These are phyloP conservation scores for Fusarium keratoplasticum DNA, from an alignment of 2,329 filamentous ascomycete species.

Conservation along the genomic window DNA sequence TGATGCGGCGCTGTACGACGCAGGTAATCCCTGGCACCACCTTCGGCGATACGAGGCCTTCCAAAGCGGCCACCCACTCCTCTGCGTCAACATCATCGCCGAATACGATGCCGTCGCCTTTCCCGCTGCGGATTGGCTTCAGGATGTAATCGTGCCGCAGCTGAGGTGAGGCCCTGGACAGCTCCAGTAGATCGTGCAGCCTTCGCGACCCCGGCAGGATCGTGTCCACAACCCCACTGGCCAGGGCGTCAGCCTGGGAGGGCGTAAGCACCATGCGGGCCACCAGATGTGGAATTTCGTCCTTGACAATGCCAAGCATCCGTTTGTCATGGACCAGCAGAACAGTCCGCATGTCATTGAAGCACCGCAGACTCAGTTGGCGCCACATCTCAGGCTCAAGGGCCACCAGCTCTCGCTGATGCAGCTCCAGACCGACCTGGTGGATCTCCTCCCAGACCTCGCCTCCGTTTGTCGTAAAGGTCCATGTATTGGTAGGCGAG, in stretches of 20 bases:
- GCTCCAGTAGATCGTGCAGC: slow-evolving; percentile 35
- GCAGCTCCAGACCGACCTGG: slow-evolving; percentile 54
- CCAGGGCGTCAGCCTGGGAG: slow-evolving; percentile 42
- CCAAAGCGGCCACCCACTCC: slow-evolving; percentile 46
- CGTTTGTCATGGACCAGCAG: slow-evolving; percentile 57
- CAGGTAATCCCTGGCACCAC: slow-evolving; percentile 21
- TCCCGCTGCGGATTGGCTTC: slow-evolving; percentile 54
- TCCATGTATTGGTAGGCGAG: background rate
- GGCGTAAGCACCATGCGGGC: slow-evolving; percentile 41
- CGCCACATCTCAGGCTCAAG: slow-evolving; percentile 48
- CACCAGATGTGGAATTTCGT: slow-evolving; percentile 48
- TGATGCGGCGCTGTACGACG: slow-evolving; percentile 48
- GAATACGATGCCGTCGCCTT: slow-evolving; percentile 55
- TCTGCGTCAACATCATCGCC: slow-evolving; percentile 48
- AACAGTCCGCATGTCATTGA: slow-evolving; percentile 56
- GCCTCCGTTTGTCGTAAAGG: slow-evolving; percentile 30
- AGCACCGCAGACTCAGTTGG: slow-evolving; percentile 51
- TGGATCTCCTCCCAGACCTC: slow-evolving; percentile 49
- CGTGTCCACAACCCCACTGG: slow-evolving; percentile 49
- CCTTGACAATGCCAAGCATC: slow-evolving; percentile 53
- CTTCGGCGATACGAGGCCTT: slow-evolving; percentile 14
- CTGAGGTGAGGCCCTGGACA: slow-evolving; percentile 13
- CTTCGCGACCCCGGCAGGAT: slow-evolving; percentile 46
- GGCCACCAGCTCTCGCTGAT: slow-evolving; percentile 51
- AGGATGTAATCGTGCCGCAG: slow-evolving; percentile 48